Evolutionary conservation across 176 grass and related monocot species (phyloP), one percentile per base, ranked within the genome.

Genomic region (Avena eriantha): DNA sequence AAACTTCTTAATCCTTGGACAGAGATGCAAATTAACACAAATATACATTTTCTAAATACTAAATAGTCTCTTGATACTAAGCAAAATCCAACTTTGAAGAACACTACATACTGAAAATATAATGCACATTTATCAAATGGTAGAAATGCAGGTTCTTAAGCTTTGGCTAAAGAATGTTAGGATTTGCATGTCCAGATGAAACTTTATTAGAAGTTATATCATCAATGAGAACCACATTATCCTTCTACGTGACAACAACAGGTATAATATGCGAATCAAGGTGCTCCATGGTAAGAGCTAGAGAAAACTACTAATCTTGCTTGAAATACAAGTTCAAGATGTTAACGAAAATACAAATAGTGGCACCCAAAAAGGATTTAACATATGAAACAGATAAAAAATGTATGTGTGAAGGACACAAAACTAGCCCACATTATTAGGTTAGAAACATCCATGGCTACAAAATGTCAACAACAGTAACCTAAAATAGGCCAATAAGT

Each of bases 321-420:
- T 14, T 80, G 15, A 73, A 73, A 84, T 65, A 79, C 17, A 80
- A 80, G 48, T 21, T n/a, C 29, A 73, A 80, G 31, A 43, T 26
- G 10, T 53, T 61, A 59, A 17, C 7, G n/a, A n/a, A 72, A 63
- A 46, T 12, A 45, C 16, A 67, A 54, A 69, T 69, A 12, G 46
- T 88, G 59, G 23, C 24, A 83, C 6, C 60, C 69, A 51, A 8
- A 50, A 11, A 51, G 18, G 14, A 49, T 4, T n/a, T 45, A 45
- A 23, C 34, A 19, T 56, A 24, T 17, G 33, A 71, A 65, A 43
- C 10, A 80, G 65, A 11, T 64, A 63, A 14, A 71, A 19, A 70
- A 61, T 1, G 3, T 57, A 17, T 19, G 22, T 31, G 23, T 65
- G 55, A 58, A 78, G 83, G 59, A 24, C 22, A 57, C 3, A 14